Conservation (phyloP, 2,329 filamentous ascomycete species). For the Fusarium palustre region DNA sequence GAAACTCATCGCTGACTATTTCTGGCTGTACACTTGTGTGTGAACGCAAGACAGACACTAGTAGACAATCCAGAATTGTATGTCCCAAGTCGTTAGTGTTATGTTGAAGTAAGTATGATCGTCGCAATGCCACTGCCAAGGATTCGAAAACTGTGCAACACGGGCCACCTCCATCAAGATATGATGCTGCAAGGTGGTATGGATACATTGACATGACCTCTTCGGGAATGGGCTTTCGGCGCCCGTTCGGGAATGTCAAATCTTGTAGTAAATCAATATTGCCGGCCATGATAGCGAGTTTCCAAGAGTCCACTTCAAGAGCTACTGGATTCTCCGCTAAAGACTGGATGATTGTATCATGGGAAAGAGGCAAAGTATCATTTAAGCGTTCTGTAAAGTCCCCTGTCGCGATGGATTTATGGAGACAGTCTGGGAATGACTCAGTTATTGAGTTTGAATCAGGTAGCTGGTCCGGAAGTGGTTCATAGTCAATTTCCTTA, state of each 20-base stretch:
- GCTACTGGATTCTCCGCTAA: neutral
- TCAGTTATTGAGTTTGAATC: neutral
- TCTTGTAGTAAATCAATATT: neutral
- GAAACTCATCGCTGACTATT: constrained; percentile 5
- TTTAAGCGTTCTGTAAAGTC: constrained; percentile 2
- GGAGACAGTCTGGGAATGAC: constrained; percentile 7
- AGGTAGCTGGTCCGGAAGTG: accelerated
- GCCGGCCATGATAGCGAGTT: constrained; percentile 25
- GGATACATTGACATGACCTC: neutral
- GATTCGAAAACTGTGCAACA: neutral
- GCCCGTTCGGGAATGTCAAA: no score
- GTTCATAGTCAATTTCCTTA: accelerated
- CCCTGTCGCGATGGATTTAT: neutral
- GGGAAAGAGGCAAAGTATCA: neutral
- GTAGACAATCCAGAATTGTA: constrained; percentile 8
- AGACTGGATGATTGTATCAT: neutral
- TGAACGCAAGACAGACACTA: constrained; percentile 10
- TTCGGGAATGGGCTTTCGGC: neutral
- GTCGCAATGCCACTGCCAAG: accelerated
- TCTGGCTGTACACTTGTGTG: neutral
- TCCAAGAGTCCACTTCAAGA: constrained; percentile 16
- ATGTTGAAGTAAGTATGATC: neutral
- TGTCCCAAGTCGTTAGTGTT: constrained; percentile 15
- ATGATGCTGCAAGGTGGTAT: constrained; percentile 22
- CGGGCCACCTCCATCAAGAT: neutral